A percentile compares a stretch with the other conserved stretches of the same genome.
Conservation (phyloP, 2,329 filamentous ascomycete species). For the Fusarium sp. region DNA sequence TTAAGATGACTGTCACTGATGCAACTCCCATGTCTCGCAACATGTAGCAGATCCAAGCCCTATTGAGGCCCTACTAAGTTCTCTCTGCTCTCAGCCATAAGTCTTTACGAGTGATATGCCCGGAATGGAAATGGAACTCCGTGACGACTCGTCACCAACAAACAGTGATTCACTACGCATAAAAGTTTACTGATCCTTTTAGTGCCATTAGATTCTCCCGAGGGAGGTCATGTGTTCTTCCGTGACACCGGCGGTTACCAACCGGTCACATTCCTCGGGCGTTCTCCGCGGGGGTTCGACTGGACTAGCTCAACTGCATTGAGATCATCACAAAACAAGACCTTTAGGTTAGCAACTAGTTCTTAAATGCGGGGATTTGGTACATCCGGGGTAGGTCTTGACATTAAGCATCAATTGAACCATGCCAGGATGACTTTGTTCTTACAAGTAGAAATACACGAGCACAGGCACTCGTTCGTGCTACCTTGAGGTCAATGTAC, state of each 20-base stretch:
- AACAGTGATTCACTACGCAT: background rate
- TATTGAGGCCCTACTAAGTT: no score
- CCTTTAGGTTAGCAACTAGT: no score
- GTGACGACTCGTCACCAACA: background rate
- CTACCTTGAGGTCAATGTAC: background rate
- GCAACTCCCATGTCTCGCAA: no score
- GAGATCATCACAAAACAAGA: background rate
- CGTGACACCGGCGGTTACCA: background rate
- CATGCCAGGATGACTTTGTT: background rate
- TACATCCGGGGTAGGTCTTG: background rate
- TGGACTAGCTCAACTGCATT: background rate
- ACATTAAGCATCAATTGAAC: background rate
- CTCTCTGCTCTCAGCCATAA: no score
- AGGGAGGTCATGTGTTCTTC: background rate
- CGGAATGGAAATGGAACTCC: background rate
- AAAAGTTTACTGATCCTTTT: no score
- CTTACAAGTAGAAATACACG: background rate
- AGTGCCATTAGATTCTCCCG: rapidly evolving
- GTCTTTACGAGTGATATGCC: background rate
- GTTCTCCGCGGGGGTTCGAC: background rate
- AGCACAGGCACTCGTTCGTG: background rate
- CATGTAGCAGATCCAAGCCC: no score
- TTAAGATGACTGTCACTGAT: background rate
- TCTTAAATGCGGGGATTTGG: background rate
- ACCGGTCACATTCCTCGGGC: background rate